These are phyloP conservation scores for Fraxinus ornus DNA, from an alignment of 305 asterid genomes.

Conservation along the genomic window DNA sequence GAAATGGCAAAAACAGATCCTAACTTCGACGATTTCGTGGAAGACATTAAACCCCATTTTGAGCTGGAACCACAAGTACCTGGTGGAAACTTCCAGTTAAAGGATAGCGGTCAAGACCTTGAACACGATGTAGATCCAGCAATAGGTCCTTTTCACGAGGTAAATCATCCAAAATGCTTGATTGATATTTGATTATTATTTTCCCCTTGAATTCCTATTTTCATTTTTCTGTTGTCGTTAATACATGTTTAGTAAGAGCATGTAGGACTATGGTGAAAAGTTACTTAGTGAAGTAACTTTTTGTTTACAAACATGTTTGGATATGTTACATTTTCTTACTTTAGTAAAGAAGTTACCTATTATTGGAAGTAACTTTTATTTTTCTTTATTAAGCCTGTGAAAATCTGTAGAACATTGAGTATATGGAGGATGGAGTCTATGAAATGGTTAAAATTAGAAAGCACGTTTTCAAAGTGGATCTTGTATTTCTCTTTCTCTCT, in stretches of 20 bases:
- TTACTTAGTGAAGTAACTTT: background rate
- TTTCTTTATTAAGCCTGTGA: background rate
- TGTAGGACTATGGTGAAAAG: background rate
- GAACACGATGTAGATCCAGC: constrained; percentile 34
- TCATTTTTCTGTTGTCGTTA: background rate
- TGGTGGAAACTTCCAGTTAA: constrained; percentile 28
- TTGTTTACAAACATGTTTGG: background rate
- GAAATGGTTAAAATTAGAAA: background rate
- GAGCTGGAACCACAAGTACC: constrained; percentile 37
- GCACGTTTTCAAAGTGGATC: background rate
- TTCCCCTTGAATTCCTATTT: background rate
- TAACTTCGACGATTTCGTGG: constrained; percentile 43
- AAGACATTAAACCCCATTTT: constrained; percentile 34
- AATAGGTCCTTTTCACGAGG: constrained; percentile 51
- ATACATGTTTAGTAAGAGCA: background rate
- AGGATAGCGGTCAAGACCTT: constrained; percentile 29
- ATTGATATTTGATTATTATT: background rate
- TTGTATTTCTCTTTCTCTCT: background rate
- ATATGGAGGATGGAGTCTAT: background rate
- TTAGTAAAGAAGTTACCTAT: background rate
- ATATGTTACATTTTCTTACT: background rate
- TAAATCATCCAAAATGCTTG: constrained; percentile 16
- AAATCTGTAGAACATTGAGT: background rate
- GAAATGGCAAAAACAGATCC: constrained; percentile 72
- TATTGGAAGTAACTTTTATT: background rate